phyloP scores from a whole-genome alignment of 768 basidiomycete species.

The Agrocybe pediades region DNA sequence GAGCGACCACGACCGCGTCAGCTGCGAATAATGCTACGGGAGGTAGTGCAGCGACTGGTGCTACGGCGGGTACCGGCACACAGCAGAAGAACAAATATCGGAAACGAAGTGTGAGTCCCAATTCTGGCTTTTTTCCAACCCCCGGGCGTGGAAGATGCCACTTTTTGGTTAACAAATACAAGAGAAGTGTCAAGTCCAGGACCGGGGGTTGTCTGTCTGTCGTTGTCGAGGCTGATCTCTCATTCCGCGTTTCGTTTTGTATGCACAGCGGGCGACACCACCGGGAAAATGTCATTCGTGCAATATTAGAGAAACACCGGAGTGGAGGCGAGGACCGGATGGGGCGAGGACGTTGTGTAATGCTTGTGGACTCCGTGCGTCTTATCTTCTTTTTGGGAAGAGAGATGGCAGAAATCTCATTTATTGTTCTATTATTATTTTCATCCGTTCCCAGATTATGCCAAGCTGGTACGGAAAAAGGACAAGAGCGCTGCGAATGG shows the following conservation, averaged over 20 bases:
- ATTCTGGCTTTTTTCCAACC: constrained; percentile 7
- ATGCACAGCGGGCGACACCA: constrained; percentile 73
- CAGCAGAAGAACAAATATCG: constrained; percentile 80
- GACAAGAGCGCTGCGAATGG: constrained; percentile 66
- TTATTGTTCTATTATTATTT: constrained; percentile 1
- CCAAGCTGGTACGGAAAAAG: constrained; percentile 79
- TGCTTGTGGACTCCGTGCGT: constrained; percentile 83
- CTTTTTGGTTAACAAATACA: too few relatives aligned
- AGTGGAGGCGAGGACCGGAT: constrained; percentile 85
- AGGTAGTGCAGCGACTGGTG: neutral
- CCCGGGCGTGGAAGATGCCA: neutral
- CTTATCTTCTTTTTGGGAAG: constrained; percentile 7
- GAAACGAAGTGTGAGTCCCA: constrained; percentile 80
- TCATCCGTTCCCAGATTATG: constrained; percentile 58
- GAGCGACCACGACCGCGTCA: constrained; percentile 65
- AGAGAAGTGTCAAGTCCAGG: too few relatives aligned
- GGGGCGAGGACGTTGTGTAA: constrained; percentile 85
- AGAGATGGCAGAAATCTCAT: too few relatives aligned
- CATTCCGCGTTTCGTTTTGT: constrained; percentile 28
- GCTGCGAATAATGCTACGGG: constrained; percentile 48
- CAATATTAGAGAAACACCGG: constrained; percentile 86
- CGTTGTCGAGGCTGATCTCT: constrained; percentile 21
- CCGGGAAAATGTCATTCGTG: constrained; percentile 89
- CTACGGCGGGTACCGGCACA: neutral
- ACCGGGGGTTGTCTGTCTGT: constrained; percentile 8